Percentiles rank a stretch among this genome's conserved stretches.
Conservation (phyloP, 495 filamentous ascomycete species). For the Penicilliopsis zonata region DNA sequence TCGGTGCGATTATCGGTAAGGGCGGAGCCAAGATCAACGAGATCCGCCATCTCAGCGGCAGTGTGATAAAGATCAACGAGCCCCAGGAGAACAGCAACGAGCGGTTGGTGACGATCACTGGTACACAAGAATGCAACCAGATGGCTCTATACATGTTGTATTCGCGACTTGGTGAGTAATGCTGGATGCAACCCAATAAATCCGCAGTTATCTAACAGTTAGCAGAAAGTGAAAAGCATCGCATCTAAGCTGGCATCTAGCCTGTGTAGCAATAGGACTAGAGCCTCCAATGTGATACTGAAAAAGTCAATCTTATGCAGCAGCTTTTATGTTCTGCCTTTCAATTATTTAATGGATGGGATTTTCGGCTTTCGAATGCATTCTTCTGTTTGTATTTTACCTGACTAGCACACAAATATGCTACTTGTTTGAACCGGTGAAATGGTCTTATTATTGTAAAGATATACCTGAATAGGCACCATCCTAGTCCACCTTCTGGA, state of each 20-base stretch:
- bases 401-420: constrained; percentile 23
- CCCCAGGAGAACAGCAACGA: constrained; percentile 99
- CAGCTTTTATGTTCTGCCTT: constrained; percentile 13
- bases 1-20: constrained; percentile 97
- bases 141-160: constrained; percentile 99
- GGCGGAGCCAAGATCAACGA: constrained; percentile 99
- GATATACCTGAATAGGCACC: no score
- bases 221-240: constrained; percentile 78
- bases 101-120: constrained; percentile 91
- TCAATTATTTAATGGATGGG: constrained; percentile 3
- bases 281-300: constrained; percentile 3
- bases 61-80: constrained; percentile 99
- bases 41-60: constrained; percentile 90
- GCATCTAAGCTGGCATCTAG: constrained; percentile 32
- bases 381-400: constrained; percentile 33
- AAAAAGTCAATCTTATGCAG: constrained; percentile 19
- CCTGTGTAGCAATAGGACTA: constrained; percentile 5
- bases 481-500: constrained; percentile 14
- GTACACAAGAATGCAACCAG: constrained; percentile 94
- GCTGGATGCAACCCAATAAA: no score
- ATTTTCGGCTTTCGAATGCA: constrained; percentile 12
- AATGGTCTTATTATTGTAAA: no score
- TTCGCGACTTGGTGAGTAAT: constrained; percentile 76
- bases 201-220: background rate
- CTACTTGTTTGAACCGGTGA: no score